phyloP scores from a whole-genome alignment of 345 rosid species.

The Arabis alpina region DNA sequence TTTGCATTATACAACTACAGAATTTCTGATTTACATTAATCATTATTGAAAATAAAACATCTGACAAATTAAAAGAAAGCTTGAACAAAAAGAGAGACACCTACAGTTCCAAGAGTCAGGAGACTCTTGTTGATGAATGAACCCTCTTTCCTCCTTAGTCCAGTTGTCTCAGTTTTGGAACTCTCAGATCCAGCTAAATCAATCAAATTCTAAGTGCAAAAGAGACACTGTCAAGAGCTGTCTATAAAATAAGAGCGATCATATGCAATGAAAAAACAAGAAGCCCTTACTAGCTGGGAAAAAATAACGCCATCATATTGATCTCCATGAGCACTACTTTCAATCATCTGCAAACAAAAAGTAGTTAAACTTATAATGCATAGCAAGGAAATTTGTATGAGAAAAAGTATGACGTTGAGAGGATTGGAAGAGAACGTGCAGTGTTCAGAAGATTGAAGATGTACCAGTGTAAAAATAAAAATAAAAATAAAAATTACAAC shows the following conservation, averaged over 20 bases:
- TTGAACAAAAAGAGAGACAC: conserved; percentile 58
- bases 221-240: not conserved
- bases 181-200: conserved; percentile 99
- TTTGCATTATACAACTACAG: not conserved
- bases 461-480: not conserved
- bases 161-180: conserved; percentile 99
- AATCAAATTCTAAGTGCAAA: conserved; percentile 80
- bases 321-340: conserved; percentile 90
- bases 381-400: conserved; percentile 17
- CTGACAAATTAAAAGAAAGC: conserved; percentile 46
- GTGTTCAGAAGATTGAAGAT: conserved; percentile 19
- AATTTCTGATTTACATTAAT: no score
- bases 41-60: not conserved
- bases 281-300: conserved; percentile 85
- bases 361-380: conserved; percentile 20
- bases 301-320: conserved; percentile 98
- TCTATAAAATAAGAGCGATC: conserved; percentile 8
- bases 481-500: conserved; percentile 14
- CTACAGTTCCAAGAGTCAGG: conserved; percentile 96
- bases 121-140: conserved; percentile 99
- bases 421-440: not conserved
- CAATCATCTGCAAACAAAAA: conserved; percentile 77
- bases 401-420: conserved; percentile 8
- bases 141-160: conserved; percentile 96
- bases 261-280: conserved; percentile 25